Conservation (phyloP, 352 stramenopile species). For the Phytophthora sp. region DNA sequence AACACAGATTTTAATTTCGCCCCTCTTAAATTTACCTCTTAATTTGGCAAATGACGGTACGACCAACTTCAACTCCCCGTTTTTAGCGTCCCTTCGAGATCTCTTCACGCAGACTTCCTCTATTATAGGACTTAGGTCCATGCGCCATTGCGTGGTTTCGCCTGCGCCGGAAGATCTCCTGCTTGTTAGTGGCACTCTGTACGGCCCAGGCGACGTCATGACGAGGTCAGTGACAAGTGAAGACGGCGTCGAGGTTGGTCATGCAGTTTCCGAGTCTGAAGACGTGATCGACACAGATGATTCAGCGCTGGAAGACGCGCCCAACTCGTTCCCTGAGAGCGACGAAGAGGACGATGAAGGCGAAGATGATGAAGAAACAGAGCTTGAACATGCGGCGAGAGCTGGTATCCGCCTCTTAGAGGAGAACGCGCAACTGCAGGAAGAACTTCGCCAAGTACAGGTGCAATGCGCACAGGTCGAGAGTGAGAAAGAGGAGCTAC, state of each 20-base stretch:
- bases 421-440: constrained; percentile 71
- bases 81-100: constrained; percentile 29
- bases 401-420: constrained; percentile 73
- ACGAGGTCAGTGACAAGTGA: constrained; percentile 5
- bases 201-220: constrained; percentile 18
- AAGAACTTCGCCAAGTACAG: constrained; percentile 60
- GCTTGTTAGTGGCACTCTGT: background rate
- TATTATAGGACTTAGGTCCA: background rate
- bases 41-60: constrained; percentile 15
- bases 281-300: constrained; percentile 11
- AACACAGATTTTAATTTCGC: background rate
- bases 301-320: constrained; percentile 26
- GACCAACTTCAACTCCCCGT: constrained; percentile 17
- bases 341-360: constrained; percentile 29
- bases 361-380: constrained; percentile 47
- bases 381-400: constrained; percentile 63
- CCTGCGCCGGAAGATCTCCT: constrained; percentile 16
- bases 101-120: background rate
- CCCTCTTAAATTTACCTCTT: background rate
- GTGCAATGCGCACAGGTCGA: constrained; percentile 44
- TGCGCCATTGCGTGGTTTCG: constrained; percentile 18
- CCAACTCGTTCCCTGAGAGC: constrained; percentile 20
- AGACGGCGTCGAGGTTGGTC: background rate
- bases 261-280: constrained; percentile 3
- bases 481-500: constrained; percentile 46